Evolutionary conservation across 2,329 filamentous ascomycete genomes (phyloP), one percentile per base, ranked within the genome.

Genomic region (Fusarium subtropicale): DNA sequence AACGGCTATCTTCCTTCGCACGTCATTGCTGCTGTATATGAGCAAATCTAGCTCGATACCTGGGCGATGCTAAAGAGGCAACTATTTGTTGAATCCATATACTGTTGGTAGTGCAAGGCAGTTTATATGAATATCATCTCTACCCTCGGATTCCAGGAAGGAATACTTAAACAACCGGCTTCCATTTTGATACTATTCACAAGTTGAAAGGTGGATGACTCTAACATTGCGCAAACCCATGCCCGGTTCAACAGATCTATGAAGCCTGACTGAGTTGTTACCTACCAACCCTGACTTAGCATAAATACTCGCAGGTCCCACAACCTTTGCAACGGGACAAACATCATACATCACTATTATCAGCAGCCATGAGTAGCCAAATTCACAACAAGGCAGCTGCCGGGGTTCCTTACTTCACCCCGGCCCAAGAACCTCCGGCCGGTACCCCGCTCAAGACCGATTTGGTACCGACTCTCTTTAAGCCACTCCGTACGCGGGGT

Each of bases 401-500:
- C 6, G 83, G 82, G 69, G 80, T 81, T 47, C 81, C 85, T 47
- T 88, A 80, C 76, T 88, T 82, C 77, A 88, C 86, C 4, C 86
- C 86, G n/a, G 80, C 76, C 1, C 86, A 88, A 76, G 75, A 79
- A 3, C 86, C 85, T 12, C 80, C 84, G 1, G 79, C 81, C n/a
- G 86, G 85, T 58, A 83, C 84, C 11, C 79, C 84, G 13, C 69
- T 83, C 16, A 72, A 80, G 57, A 73, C 76, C 41, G 76, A 72
- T 20, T 75, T 78, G 36, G 78, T 83, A 9, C 86, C 86, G 34
- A 88, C 85, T 7, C 79, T 89, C 57, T 88, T 88, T 80, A 83
- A 81, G 60, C 88, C 88, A 13, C 79, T 89, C 66, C 82, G 77
- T 59, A 85, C 88, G 71, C 85, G 87, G 56, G 81, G 80, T 63